phyloP scores from a whole-genome alignment of 768 basidiomycete genomes.

The Trametes villosa region DNA sequence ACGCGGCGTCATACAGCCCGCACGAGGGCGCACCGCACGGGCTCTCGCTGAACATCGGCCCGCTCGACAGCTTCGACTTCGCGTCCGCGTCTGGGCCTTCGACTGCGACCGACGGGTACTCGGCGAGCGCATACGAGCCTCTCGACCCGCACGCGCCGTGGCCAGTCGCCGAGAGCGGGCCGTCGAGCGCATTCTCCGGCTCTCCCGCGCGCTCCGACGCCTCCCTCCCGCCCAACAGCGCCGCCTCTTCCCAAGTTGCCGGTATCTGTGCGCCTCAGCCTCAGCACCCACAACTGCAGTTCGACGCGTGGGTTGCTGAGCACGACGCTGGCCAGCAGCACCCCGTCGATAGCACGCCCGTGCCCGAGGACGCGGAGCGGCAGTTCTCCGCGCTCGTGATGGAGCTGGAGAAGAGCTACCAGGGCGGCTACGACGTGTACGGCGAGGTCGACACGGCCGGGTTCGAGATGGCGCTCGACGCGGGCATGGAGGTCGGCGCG shows the following conservation, averaged over 20 bases:
- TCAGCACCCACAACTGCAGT: conserved; percentile 21
- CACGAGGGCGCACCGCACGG: conserved; percentile 14
- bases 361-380: not conserved
- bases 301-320: conserved; percentile 18
- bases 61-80: conserved; percentile 23
- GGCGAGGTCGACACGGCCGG: not conserved
- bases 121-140: not conserved
- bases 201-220: conserved; percentile 21
- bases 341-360: not conserved
- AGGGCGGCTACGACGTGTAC: conserved; percentile 8
- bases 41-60: conserved; percentile 23
- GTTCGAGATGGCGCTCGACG: conserved; percentile 10
- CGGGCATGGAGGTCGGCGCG: not conserved
- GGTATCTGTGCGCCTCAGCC: conserved; percentile 27
- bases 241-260: not conserved
- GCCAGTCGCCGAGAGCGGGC: conserved; percentile 21
- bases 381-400: conserved; percentile 1
- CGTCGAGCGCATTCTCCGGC: conserved; percentile 21
- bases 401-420: conserved; percentile 13
- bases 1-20: too few relatives aligned
- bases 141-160: conserved; percentile 19
- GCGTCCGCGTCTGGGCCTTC: conserved; percentile 9
- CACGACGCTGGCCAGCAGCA: not conserved
- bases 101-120: conserved; percentile 16
- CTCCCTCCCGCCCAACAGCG: conserved; percentile 11